Percentiles rank a stretch among this genome's conserved stretches.
Conservation (phyloP, 306 rosid genomes). For the Glycine latifolia region DNA sequence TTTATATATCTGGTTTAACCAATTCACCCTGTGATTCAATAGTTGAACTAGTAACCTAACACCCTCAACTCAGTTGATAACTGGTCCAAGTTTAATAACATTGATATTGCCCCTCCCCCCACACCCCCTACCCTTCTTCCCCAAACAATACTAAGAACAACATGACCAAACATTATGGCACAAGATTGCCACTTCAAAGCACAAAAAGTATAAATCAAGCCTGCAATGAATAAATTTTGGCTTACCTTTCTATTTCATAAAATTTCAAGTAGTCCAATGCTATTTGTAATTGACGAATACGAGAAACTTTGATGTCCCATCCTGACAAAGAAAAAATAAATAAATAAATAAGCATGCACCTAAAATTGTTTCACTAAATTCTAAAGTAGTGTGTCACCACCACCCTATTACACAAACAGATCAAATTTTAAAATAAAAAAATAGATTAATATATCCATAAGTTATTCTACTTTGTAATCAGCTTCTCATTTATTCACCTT, state of each 20-base stretch:
- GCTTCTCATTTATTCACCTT: not conserved
- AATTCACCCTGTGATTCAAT: not conserved
- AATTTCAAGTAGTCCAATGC: conserved; percentile 87
- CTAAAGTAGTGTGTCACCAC: conserved; percentile 29
- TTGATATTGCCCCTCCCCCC: not conserved
- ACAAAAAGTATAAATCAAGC: conserved; percentile 28
- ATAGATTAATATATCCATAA: conserved; percentile 12
- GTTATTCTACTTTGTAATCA: conserved; percentile 1
- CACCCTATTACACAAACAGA: conserved; percentile 25
- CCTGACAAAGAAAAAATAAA: conserved; percentile 63
- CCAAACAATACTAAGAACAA: conserved; percentile 27
- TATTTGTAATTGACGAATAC: conserved; percentile 79
- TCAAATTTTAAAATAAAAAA: conserved; percentile 29
- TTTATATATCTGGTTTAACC: not conserved
- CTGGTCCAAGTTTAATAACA: not conserved
- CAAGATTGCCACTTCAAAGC: conserved; percentile 18
- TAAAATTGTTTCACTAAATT: conserved; percentile 34
- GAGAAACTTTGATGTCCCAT: conserved; percentile 86
- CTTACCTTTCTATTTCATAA: conserved; percentile 85
- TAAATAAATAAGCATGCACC: conserved; percentile 48
- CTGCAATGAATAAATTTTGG: conserved; percentile 37
- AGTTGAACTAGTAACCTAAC: not conserved
- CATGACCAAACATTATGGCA: conserved; percentile 15
- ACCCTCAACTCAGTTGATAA: not conserved
- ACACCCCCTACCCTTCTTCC: not conserved